These are phyloP conservation scores for Stereocaulon alpinum DNA, from an alignment of 495 filamentous ascomycete species.

Conservation along the genomic window DNA sequence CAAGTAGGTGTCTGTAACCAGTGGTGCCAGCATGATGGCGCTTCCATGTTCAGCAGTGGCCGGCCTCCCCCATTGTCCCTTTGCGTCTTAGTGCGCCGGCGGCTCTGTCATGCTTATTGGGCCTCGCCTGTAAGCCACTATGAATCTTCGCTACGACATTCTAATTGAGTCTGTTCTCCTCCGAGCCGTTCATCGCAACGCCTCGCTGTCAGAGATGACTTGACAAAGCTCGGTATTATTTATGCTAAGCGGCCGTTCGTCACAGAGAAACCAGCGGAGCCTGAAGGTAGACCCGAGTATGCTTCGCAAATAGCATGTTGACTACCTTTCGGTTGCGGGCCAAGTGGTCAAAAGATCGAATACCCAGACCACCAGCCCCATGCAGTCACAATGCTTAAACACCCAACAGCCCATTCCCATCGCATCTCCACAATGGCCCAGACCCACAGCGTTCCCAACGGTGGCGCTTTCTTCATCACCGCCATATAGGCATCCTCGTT, in stretches of 20 bases:
- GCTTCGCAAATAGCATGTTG: too few species aligned
- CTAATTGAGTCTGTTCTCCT: not conserved
- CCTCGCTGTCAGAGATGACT: too few species aligned
- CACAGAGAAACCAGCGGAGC: too few species aligned
- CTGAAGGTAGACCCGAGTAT: not conserved
- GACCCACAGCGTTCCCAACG: constrained; percentile 84
- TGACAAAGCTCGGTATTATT: not conserved
- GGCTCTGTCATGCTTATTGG: not conserved
- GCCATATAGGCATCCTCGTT: constrained; percentile 72
- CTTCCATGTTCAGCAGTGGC: not conserved
- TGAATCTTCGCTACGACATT: not conserved
- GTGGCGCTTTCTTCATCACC: constrained; percentile 85
- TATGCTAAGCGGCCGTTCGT: too few species aligned
- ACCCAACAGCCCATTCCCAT: constrained; percentile 53
- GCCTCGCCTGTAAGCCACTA: not conserved
- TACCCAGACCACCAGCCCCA: constrained; percentile 72
- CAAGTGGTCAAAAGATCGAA: constrained; percentile 17
- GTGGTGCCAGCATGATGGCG: not conserved
- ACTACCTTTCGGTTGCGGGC: not conserved
- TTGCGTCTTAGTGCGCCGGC: not conserved
- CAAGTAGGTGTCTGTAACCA: not conserved
- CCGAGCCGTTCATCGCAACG: not conserved
- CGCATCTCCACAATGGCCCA: constrained; percentile 86
- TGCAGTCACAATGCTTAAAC: constrained; percentile 44
- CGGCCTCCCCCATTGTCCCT: not conserved